Evolutionary conservation across 176 grass and related monocot genomes (phyloP), one percentile per base, ranked within the genome.

Genomic region (Oryza australiensis): DNA sequence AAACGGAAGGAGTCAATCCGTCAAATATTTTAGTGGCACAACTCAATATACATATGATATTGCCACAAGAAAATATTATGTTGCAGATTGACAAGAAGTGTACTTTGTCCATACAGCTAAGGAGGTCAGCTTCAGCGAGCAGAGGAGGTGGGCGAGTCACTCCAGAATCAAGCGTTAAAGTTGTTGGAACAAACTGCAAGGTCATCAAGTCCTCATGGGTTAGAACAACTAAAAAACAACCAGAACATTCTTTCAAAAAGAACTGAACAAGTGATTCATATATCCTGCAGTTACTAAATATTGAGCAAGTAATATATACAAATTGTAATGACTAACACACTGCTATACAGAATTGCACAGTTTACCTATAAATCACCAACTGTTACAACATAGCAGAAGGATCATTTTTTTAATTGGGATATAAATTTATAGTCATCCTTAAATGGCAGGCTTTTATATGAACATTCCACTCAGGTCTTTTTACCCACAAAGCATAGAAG

Each of bases 101-200:
- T 85, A 94, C 95, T 86, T 98, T 94, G 83, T 98, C 92, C 95
- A 98, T 98, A 74, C 90, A 94, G 80, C 92, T 88, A 78, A 98
- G 95, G 65, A 98, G 92, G 73, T 98, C 95, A 27, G 92, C 90
- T 94, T 98, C 95, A 92, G 92, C 74, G 82, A 98, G 91, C 89
- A 98, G 95, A 89, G 92, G 90, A 5, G 92, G 92, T 64, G 95
- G 95, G 45, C 88, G 82, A 53, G 95, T 98, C 63, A 98, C 86
- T 82, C 95, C 95, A 72, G 95, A 91, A 93, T 98, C 92, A 84
- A 98, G 95, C 16, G 90, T 94, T 88, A 94, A 93, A 83, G 74
- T 79, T 73, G 90, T 93, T 26, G 95, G 90, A 88, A 98, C 51
- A 93, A 98, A 98, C 95, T 98, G 88, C 70, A 79, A 73, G 74